Conservation (phyloP, 2,329 filamentous ascomycete genomes). For the Xylaria sp. region DNA sequence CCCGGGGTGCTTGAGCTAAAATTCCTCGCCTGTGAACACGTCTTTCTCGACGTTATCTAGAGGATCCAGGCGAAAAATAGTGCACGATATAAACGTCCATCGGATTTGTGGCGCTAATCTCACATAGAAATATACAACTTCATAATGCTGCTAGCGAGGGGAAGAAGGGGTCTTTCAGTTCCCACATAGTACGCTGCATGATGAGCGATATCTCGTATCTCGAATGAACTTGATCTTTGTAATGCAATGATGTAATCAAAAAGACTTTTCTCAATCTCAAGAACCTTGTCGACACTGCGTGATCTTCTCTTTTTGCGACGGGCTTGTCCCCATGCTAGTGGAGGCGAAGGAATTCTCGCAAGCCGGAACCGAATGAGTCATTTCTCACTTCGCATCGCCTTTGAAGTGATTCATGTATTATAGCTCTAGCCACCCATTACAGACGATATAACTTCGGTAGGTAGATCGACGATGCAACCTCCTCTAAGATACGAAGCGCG, state of each 20-base stretch:
- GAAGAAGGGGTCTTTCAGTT: constrained; percentile 37
- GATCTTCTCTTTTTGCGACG: constrained; percentile 46
- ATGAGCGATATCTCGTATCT: constrained; percentile 39
- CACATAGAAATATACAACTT: constrained; percentile 41
- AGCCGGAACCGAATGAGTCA: constrained; percentile 46
- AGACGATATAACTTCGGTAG: constrained; percentile 32
- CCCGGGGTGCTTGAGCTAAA: constrained; percentile 57
- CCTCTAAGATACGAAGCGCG: constrained; percentile 36
- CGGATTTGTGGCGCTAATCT: constrained; percentile 37
- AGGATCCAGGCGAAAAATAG: constrained; percentile 40
- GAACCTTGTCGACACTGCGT: constrained; percentile 47
- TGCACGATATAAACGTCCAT: constrained; percentile 42
- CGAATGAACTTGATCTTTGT: constrained; percentile 10
- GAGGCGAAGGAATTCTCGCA: constrained; percentile 36
- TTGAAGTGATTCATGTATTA: constrained; percentile 45
- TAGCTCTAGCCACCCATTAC: constrained; percentile 47
- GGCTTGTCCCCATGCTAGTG: constrained; percentile 47
- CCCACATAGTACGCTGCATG: constrained; percentile 28
- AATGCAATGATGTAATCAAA: constrained; percentile 44
- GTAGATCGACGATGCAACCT: constrained; percentile 40
- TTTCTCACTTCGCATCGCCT: constrained; percentile 40
- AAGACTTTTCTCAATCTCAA: constrained; percentile 49
- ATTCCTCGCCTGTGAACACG: constrained; percentile 37
- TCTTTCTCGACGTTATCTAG: constrained; percentile 36
- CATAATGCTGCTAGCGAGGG: constrained; percentile 38